Conservation (phyloP, 2,329 filamentous ascomycete species). For the Ustulina deusta region DNA sequence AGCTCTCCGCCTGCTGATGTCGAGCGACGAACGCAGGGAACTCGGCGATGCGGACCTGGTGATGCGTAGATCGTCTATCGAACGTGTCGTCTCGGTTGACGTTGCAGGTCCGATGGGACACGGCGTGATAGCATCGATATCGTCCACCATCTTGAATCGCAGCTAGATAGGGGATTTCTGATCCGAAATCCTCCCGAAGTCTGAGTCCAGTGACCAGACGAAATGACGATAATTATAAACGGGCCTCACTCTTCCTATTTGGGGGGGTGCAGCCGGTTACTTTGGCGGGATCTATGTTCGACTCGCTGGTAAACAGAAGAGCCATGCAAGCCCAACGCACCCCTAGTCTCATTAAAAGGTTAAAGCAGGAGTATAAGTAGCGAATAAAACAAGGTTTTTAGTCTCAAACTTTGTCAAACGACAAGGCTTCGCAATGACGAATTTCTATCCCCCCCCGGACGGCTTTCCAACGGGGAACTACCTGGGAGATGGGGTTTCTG, state of each 20-base stretch:
- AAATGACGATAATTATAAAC: not conserved
- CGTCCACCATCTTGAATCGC: slow-evolving; percentile 40
- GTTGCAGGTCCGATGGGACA: slow-evolving; percentile 43
- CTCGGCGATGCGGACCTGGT: slow-evolving; percentile 46
- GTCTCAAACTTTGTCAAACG: not conserved
- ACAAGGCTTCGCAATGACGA: slow-evolving; percentile 12
- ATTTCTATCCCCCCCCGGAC: not conserved
- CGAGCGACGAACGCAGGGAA: slow-evolving; percentile 42
- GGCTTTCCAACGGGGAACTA: slow-evolving; percentile 4
- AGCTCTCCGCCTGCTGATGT: slow-evolving; percentile 41
- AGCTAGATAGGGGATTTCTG: not conserved
- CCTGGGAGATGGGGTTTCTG: not conserved
- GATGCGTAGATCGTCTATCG: slow-evolving; percentile 38
- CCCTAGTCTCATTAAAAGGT: not conserved
- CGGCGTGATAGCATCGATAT: slow-evolving; percentile 53
- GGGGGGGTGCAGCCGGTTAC: not conserved
- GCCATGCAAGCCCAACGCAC: not conserved
- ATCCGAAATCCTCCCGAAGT: not conserved
- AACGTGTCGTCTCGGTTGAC: slow-evolving; percentile 6
- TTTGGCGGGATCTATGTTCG: not conserved
- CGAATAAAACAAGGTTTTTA: not conserved
- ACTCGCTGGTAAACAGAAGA: not conserved
- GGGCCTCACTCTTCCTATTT: not conserved
- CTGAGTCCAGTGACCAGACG: not conserved
- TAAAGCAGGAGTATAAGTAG: not conserved